Evolutionary conservation across 1,284 basidiomycete species (phyloP), one percentile per base, ranked within the genome.

Genomic region (Erythrobasidium hasegawianum): DNA sequence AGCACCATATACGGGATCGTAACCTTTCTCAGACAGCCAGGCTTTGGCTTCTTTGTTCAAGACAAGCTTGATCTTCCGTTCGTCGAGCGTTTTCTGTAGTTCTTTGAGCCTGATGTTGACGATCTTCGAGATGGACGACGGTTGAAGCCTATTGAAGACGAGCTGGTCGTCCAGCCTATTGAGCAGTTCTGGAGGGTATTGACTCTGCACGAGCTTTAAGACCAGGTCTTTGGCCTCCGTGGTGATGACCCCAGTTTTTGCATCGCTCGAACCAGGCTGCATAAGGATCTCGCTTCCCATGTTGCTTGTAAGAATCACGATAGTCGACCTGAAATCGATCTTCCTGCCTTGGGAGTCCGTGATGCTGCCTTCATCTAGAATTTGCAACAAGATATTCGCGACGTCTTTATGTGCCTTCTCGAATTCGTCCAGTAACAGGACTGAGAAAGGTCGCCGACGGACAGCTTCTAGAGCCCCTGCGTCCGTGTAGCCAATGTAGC

Each of bases 401-500:
- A 96, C 90, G 72, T 93, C 91, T 77, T 87, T 89, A 77, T 92
- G 90, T 0, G 90, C 91, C 77, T 95, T 94, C 78, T 95, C 92
- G 39, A 95, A 83, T 77, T 94, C 91, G 74, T 95, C 91, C 49
- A 91, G 81, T 54, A 90, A 79, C 41, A 90, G 83, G 4, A 90
- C 86, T 47, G 87, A 56, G 59, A 69, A 71, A 7, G 70, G 70
- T 49, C 87, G 87, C 27, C 90, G 81, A 33, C 90, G 81, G 24
- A 94, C 89, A 18, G 88, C 89, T 76, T 94, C 92, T 18, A 84
- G 76, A 68, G 81, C 71, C 77, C 91, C 91, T 9, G 89, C 90
- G 78, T 95, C 90, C 73, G 97, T 91, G 73, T 91, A 90, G 1
- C 94, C 95, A 18, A 97, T 87, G 73, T 94, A 96, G 7, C 93